Evolutionary conservation across 371 early-diverging fungal species (phyloP).

Genomic region (Mucor ambiguus): DNA sequence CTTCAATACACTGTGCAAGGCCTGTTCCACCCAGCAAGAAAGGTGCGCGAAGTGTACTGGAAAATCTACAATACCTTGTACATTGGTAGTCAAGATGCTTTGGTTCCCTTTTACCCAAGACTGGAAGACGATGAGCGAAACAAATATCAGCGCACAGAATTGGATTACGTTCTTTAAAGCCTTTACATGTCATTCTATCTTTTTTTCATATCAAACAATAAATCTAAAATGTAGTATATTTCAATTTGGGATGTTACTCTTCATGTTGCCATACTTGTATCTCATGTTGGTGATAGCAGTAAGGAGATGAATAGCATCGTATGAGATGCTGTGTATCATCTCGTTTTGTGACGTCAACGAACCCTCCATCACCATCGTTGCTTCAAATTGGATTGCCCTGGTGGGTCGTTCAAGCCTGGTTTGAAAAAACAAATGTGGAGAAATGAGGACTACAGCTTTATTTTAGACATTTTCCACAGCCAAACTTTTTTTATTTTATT

Average conservation of each 20-base stretch:
- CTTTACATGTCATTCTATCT: neutral
- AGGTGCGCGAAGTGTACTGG: conserved; percentile 97
- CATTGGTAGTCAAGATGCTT: conserved; percentile 89
- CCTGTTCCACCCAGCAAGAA: conserved; percentile 96
- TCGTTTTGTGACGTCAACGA: neutral
- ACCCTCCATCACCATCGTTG: neutral
- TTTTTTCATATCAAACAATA: neutral
- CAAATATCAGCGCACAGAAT: conserved; percentile 74
- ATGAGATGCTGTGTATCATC: too few relatives aligned
- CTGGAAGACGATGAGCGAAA: conserved; percentile 84
- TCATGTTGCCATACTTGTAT: too few relatives aligned
- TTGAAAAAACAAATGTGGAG: conserved; percentile 7
- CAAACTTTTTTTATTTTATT: neutral
- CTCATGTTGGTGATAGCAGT: too few relatives aligned
- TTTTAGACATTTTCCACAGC: neutral
- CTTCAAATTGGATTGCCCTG: conserved; percentile 3
- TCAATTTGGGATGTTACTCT: neutral
- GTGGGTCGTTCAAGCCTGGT: conserved; percentile 5
- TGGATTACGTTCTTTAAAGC: conserved; percentile 61
- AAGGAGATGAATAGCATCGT: too few relatives aligned
- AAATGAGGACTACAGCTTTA: neutral
- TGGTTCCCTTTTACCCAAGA: conserved; percentile 90
- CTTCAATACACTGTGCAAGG: conserved; percentile 93
- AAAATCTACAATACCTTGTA: conserved; percentile 96
- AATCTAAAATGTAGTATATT: neutral